Base-by-base conservation (phyloP, 2,329 filamentous ascomycete genomes). In the Aspergillus fumigatiaffinis region DNA sequence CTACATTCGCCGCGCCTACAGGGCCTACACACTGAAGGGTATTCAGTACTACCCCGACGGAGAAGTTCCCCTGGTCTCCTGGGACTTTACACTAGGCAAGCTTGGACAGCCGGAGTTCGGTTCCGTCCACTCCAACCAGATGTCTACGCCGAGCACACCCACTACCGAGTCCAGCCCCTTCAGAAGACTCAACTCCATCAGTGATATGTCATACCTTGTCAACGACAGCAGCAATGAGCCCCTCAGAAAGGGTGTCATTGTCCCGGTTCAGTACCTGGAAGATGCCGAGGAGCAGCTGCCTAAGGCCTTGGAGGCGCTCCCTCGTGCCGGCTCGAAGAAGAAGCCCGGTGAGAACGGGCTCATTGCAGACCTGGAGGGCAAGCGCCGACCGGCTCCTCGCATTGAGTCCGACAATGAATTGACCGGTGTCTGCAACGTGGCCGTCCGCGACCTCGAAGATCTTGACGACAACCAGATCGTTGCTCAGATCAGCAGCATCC, bases 21-120 rank as follows among this genome's bases (percentile, higher is more conserved):
- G 94, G 81, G 94, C 94, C 1, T 99, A 99, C 78, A 87, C 90
- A 59, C 81, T 99, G 52, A 92, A 95, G 82, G 82, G 87, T 66
- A 88, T 99, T 57, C 86, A 96, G 67, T 99, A 99, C 74, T 86
- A 92, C 68, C 87, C 88, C 54, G 86, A 91, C 49, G 71, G 73
- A 17, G 77, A 79, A 57, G 86, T 88, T 9, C 96, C 90, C 70
- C 82, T 89, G 61, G 80, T 97, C 44, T 91, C 92, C 10, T 99
- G 94, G 94, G 93, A 97, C 77, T 99, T 99, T 74, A 83, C 91
- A 56, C 87, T 99, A 58, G 87, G 92, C 72, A 97, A 96, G 82
- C 88, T 96, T 66, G 93, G 92, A 35, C 88, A 95, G 73, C 87
- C 90, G 14, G 94, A 97, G 73, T 95, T 93, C 65, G 92, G 92